Conservation (phyloP, 129 eudicot genomes). For the Centaurea solstitialis region DNA sequence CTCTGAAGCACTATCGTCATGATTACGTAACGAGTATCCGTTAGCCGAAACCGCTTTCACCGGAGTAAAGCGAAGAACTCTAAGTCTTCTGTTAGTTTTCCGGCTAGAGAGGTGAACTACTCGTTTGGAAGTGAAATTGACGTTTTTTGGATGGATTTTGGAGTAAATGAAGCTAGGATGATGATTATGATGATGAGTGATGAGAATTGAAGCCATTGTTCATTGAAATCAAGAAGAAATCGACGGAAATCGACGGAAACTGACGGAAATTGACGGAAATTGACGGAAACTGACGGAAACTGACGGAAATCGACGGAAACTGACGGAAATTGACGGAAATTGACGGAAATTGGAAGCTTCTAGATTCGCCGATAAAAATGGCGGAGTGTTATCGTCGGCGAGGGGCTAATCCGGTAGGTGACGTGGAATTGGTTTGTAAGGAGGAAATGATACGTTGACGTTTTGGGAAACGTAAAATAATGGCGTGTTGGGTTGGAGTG, state of each 20-base stretch:
- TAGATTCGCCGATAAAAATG: neutral
- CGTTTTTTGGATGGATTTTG: neutral
- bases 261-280: no score
- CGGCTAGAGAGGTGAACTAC: constrained; percentile 5
- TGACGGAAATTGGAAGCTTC: constrained; percentile 10
- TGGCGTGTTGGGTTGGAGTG: constrained; percentile 9
- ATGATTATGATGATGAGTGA: constrained; percentile 21
- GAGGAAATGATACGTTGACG: neutral
- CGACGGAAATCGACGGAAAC: constrained; percentile 5
- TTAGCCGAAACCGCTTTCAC: constrained; percentile 52
- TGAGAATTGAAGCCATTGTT: constrained; percentile 43
- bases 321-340: no score
- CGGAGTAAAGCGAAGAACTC: constrained; percentile 23
- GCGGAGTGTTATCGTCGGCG: constrained; percentile 23
- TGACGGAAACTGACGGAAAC: neutral
- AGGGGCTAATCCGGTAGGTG: constrained; percentile 28
- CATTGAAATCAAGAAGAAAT: constrained; percentile 2
- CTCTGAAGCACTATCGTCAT: constrained; percentile 20
- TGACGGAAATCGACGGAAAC: constrained; percentile 5
- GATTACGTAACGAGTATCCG: constrained; percentile 44
- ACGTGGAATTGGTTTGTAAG: constrained; percentile 14
- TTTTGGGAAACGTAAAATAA: neutral
- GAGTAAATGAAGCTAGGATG: constrained; percentile 23
- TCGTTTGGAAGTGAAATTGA: constrained; percentile 3
- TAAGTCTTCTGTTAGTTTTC: constrained; percentile 27